phyloP scores from a whole-genome alignment of 2,329 filamentous ascomycete genomes.

The Massarina eburnea region DNA sequence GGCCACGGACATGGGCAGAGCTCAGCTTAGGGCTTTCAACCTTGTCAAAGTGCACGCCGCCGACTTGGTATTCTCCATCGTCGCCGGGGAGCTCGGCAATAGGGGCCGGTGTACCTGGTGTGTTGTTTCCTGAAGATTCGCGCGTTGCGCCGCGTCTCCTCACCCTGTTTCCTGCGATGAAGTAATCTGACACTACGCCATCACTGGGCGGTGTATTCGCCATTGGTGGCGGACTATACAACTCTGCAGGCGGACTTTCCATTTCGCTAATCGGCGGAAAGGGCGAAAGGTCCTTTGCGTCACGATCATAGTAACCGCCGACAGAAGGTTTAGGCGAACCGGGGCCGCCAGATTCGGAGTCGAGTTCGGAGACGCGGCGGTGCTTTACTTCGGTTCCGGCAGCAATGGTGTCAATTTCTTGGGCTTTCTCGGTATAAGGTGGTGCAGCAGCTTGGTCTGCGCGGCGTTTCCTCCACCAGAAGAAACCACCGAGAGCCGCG shows the following conservation, averaged over 20 bases:
- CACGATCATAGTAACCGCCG: slow-evolving; percentile 26
- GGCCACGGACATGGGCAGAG: slow-evolving; percentile 22
- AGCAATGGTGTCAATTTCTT: slow-evolving; percentile 31
- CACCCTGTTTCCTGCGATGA: slow-evolving; percentile 17
- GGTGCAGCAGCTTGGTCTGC: slow-evolving; percentile 2
- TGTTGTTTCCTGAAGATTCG: slow-evolving; percentile 29
- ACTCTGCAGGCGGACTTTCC: slow-evolving; percentile 35
- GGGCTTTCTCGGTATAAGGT: slow-evolving; percentile 11
- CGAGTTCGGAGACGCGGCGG: slow-evolving; percentile 38
- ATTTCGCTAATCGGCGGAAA: slow-evolving; percentile 38
- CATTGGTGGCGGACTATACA: slow-evolving; percentile 34
- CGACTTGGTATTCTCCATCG: slow-evolving; percentile 20
- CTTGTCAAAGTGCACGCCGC: slow-evolving; percentile 16
- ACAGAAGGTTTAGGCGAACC: slow-evolving; percentile 27
- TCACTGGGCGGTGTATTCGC: slow-evolving; percentile 13
- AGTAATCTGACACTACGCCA: slow-evolving; percentile 25
- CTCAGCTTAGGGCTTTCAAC: slow-evolving; percentile 13
- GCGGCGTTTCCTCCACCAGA: slow-evolving; percentile 30
- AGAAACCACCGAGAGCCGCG: slow-evolving; percentile 25
- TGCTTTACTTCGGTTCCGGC: slow-evolving; percentile 33
- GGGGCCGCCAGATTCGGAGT: slow-evolving; percentile 27
- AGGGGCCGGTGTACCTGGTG: slow-evolving; percentile 19
- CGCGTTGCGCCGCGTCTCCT: slow-evolving; percentile 25
- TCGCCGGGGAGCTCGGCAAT: slow-evolving; percentile 38
- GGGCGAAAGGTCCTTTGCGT: slow-evolving; percentile 21